These are phyloP conservation scores for Aspergillus ochraceoroseus DNA, from an alignment of 2,329 filamentous ascomycete genomes.

Conservation along the genomic window DNA sequence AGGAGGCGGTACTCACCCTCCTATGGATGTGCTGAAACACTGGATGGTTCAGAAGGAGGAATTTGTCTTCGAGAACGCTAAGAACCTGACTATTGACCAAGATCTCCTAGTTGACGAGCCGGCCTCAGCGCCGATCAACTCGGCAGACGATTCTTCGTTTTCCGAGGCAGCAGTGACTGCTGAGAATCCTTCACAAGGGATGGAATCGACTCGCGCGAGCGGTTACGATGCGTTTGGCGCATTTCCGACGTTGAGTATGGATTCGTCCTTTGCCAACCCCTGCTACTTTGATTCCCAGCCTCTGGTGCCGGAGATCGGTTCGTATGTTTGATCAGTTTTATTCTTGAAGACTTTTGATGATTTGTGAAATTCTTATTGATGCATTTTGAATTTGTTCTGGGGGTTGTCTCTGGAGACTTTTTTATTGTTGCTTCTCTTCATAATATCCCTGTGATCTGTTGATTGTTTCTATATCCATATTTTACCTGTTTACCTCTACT, in stretches of 20 bases:
- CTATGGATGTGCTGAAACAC: slow-evolving; percentile 57
- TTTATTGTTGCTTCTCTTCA: background rate
- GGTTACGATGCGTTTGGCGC: slow-evolving; percentile 30
- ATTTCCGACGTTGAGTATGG: slow-evolving; percentile 29
- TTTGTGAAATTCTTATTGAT: slow-evolving; percentile 10
- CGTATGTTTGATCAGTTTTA: slow-evolving; percentile 33
- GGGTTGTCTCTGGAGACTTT: slow-evolving; percentile 4
- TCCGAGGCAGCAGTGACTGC: slow-evolving; percentile 15
- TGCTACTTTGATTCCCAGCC: slow-evolving; percentile 34
- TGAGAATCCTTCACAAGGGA: slow-evolving; percentile 23
- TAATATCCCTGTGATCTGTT: background rate
- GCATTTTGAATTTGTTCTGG: slow-evolving; percentile 4
- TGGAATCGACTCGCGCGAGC: slow-evolving; percentile 28
- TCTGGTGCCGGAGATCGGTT: slow-evolving; percentile 32
- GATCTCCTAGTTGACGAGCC: slow-evolving; percentile 24
- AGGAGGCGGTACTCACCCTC: slow-evolving; percentile 57
- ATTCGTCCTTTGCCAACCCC: slow-evolving; percentile 31
- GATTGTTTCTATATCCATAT: no score
- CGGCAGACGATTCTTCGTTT: slow-evolving; percentile 18
- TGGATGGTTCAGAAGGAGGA: slow-evolving; percentile 59
- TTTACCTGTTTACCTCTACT: no score
- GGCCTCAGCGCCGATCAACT: slow-evolving; percentile 9
- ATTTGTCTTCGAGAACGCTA: slow-evolving; percentile 36
- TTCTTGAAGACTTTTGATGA: background rate
- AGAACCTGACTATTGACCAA: slow-evolving; percentile 23